Evolutionary conservation across 2,329 filamentous ascomycete genomes (phyloP).

Genomic region (Trichoderma gracile): DNA sequence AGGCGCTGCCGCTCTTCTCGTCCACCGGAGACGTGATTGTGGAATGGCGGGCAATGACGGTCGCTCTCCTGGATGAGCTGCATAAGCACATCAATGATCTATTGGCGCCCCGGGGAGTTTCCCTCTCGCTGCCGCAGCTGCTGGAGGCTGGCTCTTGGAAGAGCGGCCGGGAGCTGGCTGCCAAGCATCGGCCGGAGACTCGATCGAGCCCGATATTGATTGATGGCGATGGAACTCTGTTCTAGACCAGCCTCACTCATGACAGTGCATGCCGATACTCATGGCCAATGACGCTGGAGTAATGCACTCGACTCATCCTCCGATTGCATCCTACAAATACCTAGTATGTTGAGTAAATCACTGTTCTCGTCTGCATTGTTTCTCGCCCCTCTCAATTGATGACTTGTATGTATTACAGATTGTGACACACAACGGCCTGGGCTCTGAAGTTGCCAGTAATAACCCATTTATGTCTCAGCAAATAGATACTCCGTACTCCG

Average conservation of each 20-base stretch:
- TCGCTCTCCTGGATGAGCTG: constrained; percentile 56
- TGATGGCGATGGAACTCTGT: constrained; percentile 77
- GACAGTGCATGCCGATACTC: background rate
- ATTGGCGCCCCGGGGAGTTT: constrained; percentile 39
- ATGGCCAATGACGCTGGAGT: background rate
- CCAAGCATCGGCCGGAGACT: constrained; percentile 74
- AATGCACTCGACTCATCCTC: too few species aligned
- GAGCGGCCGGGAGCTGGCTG: constrained; percentile 76
- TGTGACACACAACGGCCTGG: too few species aligned
- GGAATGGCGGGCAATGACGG: constrained; percentile 61
- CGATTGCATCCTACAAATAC: too few species aligned
- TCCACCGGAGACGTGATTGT: constrained; percentile 59
- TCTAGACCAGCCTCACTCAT: constrained; percentile 48
- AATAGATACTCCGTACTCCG: background rate
- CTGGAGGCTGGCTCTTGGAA: constrained; percentile 58
- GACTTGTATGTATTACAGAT: too few species aligned
- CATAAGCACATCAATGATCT: constrained; percentile 44
- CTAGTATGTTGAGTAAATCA: too few species aligned
- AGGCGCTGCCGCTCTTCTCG: constrained; percentile 53
- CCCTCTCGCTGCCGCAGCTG: constrained; percentile 51
- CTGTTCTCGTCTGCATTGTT: too few species aligned
- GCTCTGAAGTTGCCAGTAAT: too few species aligned
- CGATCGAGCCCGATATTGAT: constrained; percentile 84
- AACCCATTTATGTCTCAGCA: background rate
- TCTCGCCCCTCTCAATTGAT: too few species aligned